These are phyloP conservation scores for Chenopodium suecicum DNA, from an alignment of 148 eudicot genomes.

Conservation along the genomic window DNA sequence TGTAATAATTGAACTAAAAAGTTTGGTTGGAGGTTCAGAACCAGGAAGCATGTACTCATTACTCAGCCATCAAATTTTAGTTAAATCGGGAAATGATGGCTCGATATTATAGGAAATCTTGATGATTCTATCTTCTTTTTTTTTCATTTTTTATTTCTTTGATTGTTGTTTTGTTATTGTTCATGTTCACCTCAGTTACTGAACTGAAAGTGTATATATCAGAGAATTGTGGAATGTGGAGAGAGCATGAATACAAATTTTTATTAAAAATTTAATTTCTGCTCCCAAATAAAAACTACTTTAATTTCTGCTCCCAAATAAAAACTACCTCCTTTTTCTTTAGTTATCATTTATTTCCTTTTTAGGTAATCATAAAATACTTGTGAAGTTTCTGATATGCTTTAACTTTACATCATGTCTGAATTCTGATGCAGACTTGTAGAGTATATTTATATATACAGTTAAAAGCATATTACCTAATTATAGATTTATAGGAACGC, in stretches of 20 bases:
- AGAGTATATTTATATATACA: too few relatives aligned
- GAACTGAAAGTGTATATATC: constrained; percentile 4
- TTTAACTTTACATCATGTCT: too few relatives aligned
- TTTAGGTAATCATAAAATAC: background rate
- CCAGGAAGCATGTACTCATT: background rate
- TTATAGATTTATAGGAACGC: too few relatives aligned
- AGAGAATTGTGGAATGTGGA: background rate
- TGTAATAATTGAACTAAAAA: background rate
- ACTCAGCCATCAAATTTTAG: background rate
- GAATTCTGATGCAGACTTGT: too few relatives aligned
- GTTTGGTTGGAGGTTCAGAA: background rate
- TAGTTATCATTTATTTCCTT: too few relatives aligned
- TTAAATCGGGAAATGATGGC: background rate
- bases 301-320: background rate
- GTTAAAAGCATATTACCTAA: too few relatives aligned
- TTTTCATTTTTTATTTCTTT: background rate
- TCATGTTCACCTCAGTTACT: background rate
- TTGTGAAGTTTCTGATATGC: background rate
- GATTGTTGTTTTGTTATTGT: background rate
- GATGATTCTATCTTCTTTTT: background rate
- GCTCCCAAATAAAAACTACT: background rate
- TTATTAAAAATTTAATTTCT: background rate
- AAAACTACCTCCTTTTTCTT: too few relatives aligned
- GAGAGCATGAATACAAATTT: background rate
- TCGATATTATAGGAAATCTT: background rate